phyloP scores from a whole-genome alignment of 73 alveolate species.

The Paramecium octaurelia region DNA sequence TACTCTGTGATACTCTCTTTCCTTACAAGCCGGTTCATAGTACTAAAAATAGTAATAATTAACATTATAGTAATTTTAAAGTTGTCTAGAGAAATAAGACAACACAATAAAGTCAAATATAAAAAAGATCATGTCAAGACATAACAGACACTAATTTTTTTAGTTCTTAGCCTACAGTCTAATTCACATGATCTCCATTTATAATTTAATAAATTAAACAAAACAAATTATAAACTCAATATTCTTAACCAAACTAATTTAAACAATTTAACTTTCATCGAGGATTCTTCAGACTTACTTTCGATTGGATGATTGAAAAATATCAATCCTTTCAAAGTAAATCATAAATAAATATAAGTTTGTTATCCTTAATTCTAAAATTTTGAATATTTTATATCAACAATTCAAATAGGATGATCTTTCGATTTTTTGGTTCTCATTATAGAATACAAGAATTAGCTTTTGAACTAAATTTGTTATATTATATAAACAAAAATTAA shows the following conservation, averaged over 20 bases:
- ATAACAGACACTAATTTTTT: background rate
- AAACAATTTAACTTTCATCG: background rate
- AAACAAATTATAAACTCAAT: background rate
- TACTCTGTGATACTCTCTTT: background rate
- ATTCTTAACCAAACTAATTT: background rate
- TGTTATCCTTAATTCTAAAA: too few relatives aligned
- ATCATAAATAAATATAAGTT: too few relatives aligned
- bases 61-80: background rate
- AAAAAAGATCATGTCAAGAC: background rate
- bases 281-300: background rate
- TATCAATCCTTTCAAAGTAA: too few relatives aligned
- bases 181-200: background rate
- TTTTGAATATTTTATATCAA: too few relatives aligned
- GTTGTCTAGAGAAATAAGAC: background rate
- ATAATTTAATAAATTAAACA: background rate
- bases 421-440: too few relatives aligned
- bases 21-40: conserved; percentile 30
- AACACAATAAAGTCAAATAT: background rate
- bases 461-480: background rate
- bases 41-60: background rate
- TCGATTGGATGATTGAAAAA: too few relatives aligned
- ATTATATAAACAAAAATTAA: background rate
- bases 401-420: too few relatives aligned
- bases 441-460: background rate
- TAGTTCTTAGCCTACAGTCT: background rate